A percentile compares a stretch with the other conserved stretches of the same genome.
Evolutionary conservation across 176 grass and related monocot species (phyloP).

Genomic region (Oryza glaberrima): DNA sequence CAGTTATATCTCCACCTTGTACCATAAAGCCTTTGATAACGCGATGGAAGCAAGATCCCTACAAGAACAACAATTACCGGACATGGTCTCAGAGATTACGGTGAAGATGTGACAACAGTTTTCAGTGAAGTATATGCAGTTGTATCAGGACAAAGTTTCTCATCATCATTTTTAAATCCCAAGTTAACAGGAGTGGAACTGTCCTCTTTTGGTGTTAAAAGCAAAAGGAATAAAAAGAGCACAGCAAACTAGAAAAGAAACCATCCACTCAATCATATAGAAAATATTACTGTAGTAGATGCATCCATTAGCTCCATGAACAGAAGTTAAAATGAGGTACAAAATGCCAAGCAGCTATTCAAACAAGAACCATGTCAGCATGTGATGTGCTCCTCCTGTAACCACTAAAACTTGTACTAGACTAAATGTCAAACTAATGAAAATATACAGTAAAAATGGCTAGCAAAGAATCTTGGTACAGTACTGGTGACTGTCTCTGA

Average conservation of each 20-base stretch:
- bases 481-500: neutral
- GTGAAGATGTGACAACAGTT: slow-evolving; percentile 6
- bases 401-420: slow-evolving; percentile 27
- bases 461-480: slow-evolving; percentile 39
- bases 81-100: slow-evolving; percentile 13
- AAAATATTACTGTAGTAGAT: neutral
- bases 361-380: neutral
- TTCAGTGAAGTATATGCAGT: neutral
- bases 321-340: slow-evolving; percentile 9
- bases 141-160: neutral
- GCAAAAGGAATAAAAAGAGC: neutral
- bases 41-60: slow-evolving; percentile 89
- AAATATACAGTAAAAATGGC: slow-evolving; percentile 26
- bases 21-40: slow-evolving; percentile 95
- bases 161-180: neutral
- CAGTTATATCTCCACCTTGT: slow-evolving; percentile 97
- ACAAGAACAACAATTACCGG: slow-evolving; percentile 29
- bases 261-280: neutral
- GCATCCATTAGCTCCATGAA: neutral
- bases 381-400: neutral
- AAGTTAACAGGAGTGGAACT: neutral
- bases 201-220: neutral
- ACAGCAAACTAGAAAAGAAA: neutral
- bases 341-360: neutral
- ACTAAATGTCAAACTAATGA: slow-evolving; percentile 19